Evolutionary conservation across 345 rosid species (phyloP).

Genomic region (Balakata baccata): DNA sequence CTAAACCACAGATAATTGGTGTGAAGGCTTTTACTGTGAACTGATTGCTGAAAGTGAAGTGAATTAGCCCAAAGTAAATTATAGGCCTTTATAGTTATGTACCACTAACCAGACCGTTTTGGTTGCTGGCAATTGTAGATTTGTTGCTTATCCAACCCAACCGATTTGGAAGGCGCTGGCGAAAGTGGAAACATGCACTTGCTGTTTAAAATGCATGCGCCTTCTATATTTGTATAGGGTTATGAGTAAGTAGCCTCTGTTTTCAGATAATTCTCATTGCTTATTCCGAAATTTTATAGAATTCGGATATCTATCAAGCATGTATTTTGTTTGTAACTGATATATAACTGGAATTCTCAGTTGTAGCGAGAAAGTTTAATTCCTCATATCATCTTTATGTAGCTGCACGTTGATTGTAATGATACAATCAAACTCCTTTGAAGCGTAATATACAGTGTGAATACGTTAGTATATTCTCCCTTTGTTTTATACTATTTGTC

Average conservation of each 20-base stretch:
- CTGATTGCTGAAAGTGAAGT: neutral
- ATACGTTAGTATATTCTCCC: no score
- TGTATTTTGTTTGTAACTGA: neutral
- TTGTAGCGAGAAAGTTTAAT: neutral
- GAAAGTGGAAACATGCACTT: neutral
- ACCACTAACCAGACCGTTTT: constrained; percentile 17
- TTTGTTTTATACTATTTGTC: no score
- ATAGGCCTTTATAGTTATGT: neutral
- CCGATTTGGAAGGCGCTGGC: constrained; percentile 11
- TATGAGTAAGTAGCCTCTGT: neutral
- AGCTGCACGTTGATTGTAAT: neutral
- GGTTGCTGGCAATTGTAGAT: constrained; percentile 32
- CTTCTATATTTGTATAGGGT: constrained; percentile 5
- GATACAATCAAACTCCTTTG: no score
- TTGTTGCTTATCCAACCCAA: constrained; percentile 26
- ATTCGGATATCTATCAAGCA: constrained; percentile 2
- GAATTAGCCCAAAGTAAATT: neutral
- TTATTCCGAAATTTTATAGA: constrained; percentile 13
- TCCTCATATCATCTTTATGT: neutral
- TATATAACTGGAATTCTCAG: neutral
- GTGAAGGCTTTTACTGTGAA: neutral
- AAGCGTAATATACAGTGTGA: no score
- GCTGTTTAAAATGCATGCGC: neutral
- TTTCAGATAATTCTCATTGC: neutral
- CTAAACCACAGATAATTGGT: neutral